Base-by-base conservation (phyloP, 78 protist genomes). In the Dictyostelium capitatum region DNA sequence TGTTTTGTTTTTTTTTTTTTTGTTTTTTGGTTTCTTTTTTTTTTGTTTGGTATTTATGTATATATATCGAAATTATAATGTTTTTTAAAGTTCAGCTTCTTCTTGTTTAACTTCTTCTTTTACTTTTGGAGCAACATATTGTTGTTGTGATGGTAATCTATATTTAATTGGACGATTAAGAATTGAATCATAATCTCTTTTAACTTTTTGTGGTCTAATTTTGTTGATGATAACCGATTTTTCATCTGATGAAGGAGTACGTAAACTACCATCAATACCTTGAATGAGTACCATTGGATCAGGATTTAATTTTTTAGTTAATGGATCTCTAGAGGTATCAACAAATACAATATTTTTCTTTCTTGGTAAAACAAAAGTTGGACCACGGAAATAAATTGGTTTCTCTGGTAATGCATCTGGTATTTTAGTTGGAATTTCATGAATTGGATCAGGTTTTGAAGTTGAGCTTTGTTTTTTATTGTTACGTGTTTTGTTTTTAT, bases 221-320 rank as follows among this genome's bases (percentile, higher is more conserved):
- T 54, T 78, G 15, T 78, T n/a, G 20, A 78, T 25, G 57, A 78
- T 78, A 4, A 30, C 19, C 30, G 41, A 19, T 54, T 78, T 78
- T 19, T 87, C 92, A 9, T 19, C 23, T 2, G 84, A 41, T 6
- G 92, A 87, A 59, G 92, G 92, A 9, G 92, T 87, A 77, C 92
- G 92, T 19, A 87, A n/a, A 32, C 83, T 75, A 77, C 92, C 92
- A 77, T 87, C 92, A 25, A 87, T 87, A 50, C 84, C 92, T 30
- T 69, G 65, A 59, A 87, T 87, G n/a, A 87, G 28, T 4, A 87
- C 72, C 84, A 87, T 74, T 87, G 92, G 92, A 65, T 87, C 92
- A n/a, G 79, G 84, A 10, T 87, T 74, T 15, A 80, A 50, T 43
- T 77, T 47, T 41, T 77, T 77, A 20, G 92, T 87, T 79, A 87